Conservation (phyloP, 257 asterid species). For the Solanum bulbocastanum region DNA sequence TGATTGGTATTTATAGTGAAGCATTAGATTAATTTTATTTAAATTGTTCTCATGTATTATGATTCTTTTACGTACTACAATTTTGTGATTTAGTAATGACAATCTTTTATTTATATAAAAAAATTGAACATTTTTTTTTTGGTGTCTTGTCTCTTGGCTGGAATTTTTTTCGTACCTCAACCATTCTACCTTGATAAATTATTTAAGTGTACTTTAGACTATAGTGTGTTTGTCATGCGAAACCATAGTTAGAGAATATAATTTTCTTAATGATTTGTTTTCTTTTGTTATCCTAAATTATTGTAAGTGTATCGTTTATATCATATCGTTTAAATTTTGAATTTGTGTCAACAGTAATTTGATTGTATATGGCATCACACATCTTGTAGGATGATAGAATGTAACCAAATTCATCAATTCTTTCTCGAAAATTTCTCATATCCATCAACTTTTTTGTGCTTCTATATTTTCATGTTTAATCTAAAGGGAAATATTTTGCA, state of each 20-base stretch:
- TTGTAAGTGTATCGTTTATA: not conserved
- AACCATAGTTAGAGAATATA: not conserved
- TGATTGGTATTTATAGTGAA: not conserved
- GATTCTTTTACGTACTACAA: not conserved
- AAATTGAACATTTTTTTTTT: not conserved
- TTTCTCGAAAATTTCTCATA: too few species aligned
- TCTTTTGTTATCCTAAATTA: not conserved
- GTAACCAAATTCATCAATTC: too few species aligned
- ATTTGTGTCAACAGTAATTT: too few species aligned
- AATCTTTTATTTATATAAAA: not conserved
- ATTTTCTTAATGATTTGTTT: not conserved
- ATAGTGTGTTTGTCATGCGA: not conserved
- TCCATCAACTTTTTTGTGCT: too few species aligned
- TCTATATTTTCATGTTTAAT: too few species aligned
- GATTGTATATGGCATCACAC: too few species aligned
- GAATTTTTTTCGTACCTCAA: too few species aligned
- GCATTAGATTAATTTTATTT: not conserved
- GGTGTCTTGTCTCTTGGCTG: not conserved
- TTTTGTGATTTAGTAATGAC: not conserved
- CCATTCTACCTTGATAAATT: too few species aligned
- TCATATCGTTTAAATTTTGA: not conserved
- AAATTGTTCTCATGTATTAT: not conserved
- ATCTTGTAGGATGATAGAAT: too few species aligned
- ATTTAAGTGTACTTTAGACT: not conserved
- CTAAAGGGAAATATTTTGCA: too few species aligned